Evolutionary conservation across 1,284 basidiomycete species (phyloP).

Genomic region (Puccinia hordei): DNA sequence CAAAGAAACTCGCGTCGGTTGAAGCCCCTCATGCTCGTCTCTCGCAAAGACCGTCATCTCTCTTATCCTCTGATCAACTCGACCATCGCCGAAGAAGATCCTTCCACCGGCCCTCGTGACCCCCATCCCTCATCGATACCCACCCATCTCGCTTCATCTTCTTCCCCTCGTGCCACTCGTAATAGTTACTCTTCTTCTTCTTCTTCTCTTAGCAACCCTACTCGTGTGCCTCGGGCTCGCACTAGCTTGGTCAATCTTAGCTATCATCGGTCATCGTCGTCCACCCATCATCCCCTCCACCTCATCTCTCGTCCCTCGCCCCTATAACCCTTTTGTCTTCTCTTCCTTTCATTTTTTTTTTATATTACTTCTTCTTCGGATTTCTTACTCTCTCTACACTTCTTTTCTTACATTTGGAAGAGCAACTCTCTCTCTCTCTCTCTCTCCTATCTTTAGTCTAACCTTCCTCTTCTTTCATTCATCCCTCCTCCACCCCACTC

Average conservation of each 20-base stretch:
- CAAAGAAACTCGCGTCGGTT: background rate
- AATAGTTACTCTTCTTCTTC: too few species aligned
- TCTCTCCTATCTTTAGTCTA: background rate
- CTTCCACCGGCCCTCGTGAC: background rate
- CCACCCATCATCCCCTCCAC: background rate
- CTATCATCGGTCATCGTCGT: conserved; percentile 7
- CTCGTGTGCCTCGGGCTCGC: background rate
- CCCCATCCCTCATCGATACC: background rate
- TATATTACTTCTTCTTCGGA: background rate
- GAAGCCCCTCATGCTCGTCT: conserved; percentile 10
- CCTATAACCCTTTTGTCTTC: background rate
- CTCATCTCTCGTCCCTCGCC: background rate
- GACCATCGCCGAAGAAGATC: background rate
- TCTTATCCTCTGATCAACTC: background rate
- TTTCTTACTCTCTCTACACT: background rate
- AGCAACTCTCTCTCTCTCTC: too few species aligned
- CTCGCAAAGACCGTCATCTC: background rate
- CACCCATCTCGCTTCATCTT: background rate
- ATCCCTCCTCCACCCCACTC: too few species aligned
- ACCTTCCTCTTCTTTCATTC: background rate
- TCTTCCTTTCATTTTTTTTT: background rate
- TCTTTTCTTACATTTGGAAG: too few species aligned
- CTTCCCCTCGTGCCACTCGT: background rate
- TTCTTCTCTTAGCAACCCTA: background rate
- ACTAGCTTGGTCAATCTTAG: background rate